Percentiles rank a stretch among this genome's conserved stretches.
phyloP scores from a whole-genome alignment of 768 basidiomycete species.

The Rhizopogon vinicolor region DNA sequence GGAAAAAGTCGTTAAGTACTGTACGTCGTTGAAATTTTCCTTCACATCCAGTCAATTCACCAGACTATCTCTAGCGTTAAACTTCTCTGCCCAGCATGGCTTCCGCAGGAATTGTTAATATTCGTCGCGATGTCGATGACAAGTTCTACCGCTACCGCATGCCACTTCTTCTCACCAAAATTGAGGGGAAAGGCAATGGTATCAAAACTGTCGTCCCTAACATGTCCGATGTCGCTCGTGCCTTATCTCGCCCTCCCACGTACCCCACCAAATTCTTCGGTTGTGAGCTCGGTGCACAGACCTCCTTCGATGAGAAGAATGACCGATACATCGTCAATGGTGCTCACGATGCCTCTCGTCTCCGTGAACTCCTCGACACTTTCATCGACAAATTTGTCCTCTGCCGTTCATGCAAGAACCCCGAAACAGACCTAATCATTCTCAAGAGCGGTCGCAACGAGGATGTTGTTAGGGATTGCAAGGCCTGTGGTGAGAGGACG shows the following conservation, averaged over 20 bases:
- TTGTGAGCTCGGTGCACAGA: slow-evolving; percentile 97
- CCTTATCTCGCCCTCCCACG: slow-evolving; percentile 89
- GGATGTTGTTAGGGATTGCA: slow-evolving; percentile 93
- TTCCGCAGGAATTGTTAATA: slow-evolving; percentile 76
- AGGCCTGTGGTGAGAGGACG: slow-evolving; percentile 94
- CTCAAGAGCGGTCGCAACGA: slow-evolving; percentile 78
- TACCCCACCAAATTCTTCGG: slow-evolving; percentile 99
- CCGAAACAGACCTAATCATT: slow-evolving; percentile 93
- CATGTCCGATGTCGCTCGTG: slow-evolving; percentile 96
- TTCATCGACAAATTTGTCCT: slow-evolving; percentile 99
- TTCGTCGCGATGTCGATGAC: slow-evolving; percentile 95
- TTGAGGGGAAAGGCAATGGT: slow-evolving; percentile 98
- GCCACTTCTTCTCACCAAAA: slow-evolving; percentile 92
- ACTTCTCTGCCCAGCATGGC: slow-evolving; percentile 72
- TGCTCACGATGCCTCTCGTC: slow-evolving; percentile 84
- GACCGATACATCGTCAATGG: slow-evolving; percentile 99
- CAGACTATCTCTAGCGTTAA: slow-evolving; percentile 47
- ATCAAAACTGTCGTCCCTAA: slow-evolving; percentile 99
- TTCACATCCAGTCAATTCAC: neutral
- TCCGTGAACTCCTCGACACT: slow-evolving; percentile 91
- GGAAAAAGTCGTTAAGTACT: slow-evolving; percentile 48
- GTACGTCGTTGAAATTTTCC: slow-evolving; percentile 29
- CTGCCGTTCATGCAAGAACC: slow-evolving; percentile 97
- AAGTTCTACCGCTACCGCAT: slow-evolving; percentile 97
- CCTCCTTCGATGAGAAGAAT: slow-evolving; percentile 92